Conservation (phyloP, 73 alveolate species). For the Paramecium octaurelia region DNA sequence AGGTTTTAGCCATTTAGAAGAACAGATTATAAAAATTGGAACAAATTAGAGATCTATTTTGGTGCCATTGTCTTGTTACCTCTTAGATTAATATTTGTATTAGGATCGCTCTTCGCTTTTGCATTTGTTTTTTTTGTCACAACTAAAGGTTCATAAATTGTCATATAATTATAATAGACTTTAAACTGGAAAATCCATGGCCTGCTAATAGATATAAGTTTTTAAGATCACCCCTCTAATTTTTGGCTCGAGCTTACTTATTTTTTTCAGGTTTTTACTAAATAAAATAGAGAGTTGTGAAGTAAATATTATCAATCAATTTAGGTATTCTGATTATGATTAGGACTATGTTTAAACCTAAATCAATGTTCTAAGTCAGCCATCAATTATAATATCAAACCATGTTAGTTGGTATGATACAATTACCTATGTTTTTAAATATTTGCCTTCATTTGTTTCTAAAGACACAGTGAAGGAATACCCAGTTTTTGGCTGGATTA, state of each 20-base stretch:
- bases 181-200: constrained; percentile 40
- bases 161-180: background rate
- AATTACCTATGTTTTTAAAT: constrained; percentile 27
- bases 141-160: constrained; percentile 38
- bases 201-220: background rate
- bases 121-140: constrained; percentile 2
- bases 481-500: constrained; percentile 55
- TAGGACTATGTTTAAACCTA: constrained; percentile 14
- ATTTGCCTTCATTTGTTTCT: constrained; percentile 60
- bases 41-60: constrained; percentile 46
- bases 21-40: constrained; percentile 34
- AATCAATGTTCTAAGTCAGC: background rate
- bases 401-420: constrained; percentile 63
- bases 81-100: background rate
- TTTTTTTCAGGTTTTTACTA: constrained; percentile 51
- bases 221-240: background rate
- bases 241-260: constrained; percentile 33
- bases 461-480: constrained; percentile 13
- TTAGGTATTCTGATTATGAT: constrained; percentile 54
- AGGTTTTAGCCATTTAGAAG: constrained; percentile 42
- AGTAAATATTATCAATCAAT: background rate
- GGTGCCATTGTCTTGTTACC: constrained; percentile 54
- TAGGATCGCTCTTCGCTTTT: background rate
- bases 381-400: constrained; percentile 57
- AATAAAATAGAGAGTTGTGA: constrained; percentile 8